These are phyloP conservation scores for Lichtheimia ornata DNA, from an alignment of 371 early-diverging fungal species.

Conservation along the genomic window DNA sequence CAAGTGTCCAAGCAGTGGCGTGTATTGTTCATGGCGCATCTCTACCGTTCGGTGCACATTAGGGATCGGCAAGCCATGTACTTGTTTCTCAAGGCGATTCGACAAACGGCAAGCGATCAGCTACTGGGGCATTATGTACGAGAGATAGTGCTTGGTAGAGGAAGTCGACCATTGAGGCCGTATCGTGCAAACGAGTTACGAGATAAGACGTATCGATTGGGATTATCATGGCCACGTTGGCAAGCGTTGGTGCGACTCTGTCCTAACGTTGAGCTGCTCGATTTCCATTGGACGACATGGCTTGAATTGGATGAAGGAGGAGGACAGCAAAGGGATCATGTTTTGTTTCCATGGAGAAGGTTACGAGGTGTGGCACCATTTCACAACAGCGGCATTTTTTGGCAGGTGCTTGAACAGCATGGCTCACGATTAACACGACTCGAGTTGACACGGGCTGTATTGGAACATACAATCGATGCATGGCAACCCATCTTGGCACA, in stretches of 20 bases:
- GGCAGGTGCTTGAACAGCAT: not conserved
- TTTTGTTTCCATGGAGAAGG: conserved; percentile 3
- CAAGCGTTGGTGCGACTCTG: conserved; percentile 1
- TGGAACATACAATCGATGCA: conserved; percentile 1
- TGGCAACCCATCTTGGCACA: not conserved
- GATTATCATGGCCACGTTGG: conserved; percentile 4
- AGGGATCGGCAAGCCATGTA: conserved; percentile 5
- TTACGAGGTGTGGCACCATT: conserved; percentile 6
- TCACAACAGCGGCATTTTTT: conserved; percentile 2
- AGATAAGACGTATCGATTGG: conserved; percentile 6
- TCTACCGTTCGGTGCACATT: conserved; percentile 3
- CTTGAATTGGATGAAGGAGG: conserved; percentile 5
- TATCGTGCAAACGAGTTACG: conserved; percentile 7
- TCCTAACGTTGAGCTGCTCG: conserved; percentile 7
- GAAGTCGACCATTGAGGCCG: not conserved
- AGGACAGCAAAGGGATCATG: not conserved
- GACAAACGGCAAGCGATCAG: not conserved
- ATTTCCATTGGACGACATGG: conserved; percentile 15
- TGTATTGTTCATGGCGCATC: conserved; percentile 2
- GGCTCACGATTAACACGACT: not conserved
- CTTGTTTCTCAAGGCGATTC: not conserved
- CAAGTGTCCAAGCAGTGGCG: conserved; percentile 7
- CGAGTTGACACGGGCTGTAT: conserved; percentile 2
- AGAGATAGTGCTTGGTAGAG: conserved; percentile 1
- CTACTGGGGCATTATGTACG: conserved; percentile 3